A percentile compares a stretch with the other conserved stretches of the same genome.
These are phyloP conservation scores for Trichoderma endophyticum DNA, from an alignment of 2,329 filamentous ascomycete genomes.

Conservation along the genomic window DNA sequence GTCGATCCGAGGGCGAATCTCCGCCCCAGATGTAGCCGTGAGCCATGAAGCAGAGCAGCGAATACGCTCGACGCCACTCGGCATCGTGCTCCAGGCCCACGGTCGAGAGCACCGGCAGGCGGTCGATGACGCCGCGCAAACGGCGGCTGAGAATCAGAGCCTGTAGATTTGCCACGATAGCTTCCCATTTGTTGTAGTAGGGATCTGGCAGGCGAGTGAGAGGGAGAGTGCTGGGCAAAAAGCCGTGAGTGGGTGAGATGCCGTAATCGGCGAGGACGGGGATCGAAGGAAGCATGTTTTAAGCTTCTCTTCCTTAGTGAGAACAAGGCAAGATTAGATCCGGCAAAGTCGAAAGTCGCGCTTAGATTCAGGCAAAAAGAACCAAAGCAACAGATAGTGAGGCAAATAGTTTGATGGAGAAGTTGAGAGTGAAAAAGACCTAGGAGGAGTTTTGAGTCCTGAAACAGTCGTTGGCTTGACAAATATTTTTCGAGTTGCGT, in stretches of 20 bases:
- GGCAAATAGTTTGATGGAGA: neutral
- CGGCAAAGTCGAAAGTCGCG: neutral
- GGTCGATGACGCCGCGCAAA: conserved; percentile 74
- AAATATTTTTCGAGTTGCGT: neutral
- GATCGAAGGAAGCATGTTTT: conserved; percentile 56
- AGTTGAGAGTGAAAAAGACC: neutral
- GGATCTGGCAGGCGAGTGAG: conserved; percentile 77
- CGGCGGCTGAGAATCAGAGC: conserved; percentile 80
- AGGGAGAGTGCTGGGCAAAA: conserved; percentile 78
- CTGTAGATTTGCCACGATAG: conserved; percentile 80
- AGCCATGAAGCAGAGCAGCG: conserved; percentile 82
- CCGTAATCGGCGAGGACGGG: conserved; percentile 72
- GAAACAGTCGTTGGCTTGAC: conserved; percentile 1
- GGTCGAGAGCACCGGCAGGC: conserved; percentile 79
- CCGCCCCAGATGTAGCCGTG: conserved; percentile 98
- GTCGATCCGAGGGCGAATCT: conserved; percentile 70
- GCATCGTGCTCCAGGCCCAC: conserved; percentile 74
- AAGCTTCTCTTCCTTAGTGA: neutral
- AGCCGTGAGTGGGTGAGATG: conserved; percentile 75
- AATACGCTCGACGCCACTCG: conserved; percentile 94
- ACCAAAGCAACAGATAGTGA: neutral
- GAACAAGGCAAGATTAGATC: too few relatives aligned
- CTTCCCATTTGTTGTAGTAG: conserved; percentile 96
- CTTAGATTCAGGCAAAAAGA: neutral
- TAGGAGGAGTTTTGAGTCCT: neutral